Evolutionary conservation across 1,284 basidiomycete species (phyloP).

Genomic region (Trichosporon inkin): DNA sequence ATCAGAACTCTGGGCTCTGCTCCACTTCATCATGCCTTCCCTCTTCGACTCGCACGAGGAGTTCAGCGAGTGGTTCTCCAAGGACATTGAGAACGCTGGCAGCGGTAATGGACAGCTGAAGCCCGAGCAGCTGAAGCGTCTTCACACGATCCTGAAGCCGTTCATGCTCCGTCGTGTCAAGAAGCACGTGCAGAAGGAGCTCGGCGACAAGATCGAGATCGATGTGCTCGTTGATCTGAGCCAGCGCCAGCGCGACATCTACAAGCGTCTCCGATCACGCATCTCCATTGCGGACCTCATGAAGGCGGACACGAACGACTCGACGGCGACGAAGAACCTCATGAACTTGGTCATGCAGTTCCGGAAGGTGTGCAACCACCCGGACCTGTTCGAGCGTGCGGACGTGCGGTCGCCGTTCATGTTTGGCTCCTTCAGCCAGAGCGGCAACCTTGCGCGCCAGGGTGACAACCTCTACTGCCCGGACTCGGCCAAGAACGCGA

Average conservation of each 20-base stretch:
- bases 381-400: constrained; percentile 95
- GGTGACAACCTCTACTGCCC: constrained; percentile 76
- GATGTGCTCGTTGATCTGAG: constrained; percentile 94
- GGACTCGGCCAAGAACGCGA: constrained; percentile 74
- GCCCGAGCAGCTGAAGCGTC: constrained; percentile 87
- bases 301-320: constrained; percentile 83
- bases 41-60: constrained; percentile 99
- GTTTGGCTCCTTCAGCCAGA: constrained; percentile 76
- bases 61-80: constrained; percentile 99
- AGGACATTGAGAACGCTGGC: constrained; percentile 95
- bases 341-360: constrained; percentile 99
- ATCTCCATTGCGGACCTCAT: constrained; percentile 93
- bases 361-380: constrained; percentile 99
- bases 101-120: constrained; percentile 69
- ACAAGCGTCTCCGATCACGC: constrained; percentile 83
- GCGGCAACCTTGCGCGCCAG: constrained; percentile 77
- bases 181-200: constrained; percentile 97
- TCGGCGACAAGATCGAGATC: constrained; percentile 99
- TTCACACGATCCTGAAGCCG: constrained; percentile 99
- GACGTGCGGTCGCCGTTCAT: constrained; percentile 92
- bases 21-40: constrained; percentile 99
- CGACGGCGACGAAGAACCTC: constrained; percentile 57
- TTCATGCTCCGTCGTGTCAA: constrained; percentile 99
- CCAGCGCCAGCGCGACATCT: constrained; percentile 87
- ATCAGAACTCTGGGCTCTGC: constrained; percentile 93